Evolutionary conservation across 345 rosid genomes (phyloP).

Genomic region (Citrus maxima): DNA sequence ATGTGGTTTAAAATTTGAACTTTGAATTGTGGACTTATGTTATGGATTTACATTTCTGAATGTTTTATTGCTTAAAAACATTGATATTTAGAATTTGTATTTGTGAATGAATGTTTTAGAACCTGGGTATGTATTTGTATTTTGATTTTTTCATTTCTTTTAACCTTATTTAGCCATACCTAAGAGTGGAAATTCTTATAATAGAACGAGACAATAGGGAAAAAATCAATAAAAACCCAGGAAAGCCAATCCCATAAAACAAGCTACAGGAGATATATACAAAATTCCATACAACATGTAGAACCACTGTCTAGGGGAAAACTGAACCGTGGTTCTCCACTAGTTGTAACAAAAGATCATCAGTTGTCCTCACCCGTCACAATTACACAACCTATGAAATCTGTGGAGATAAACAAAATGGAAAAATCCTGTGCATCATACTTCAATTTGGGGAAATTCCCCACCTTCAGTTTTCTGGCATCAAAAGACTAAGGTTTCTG

Average conservation of each 20-base stretch:
- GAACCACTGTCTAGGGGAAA: conserved; percentile 26
- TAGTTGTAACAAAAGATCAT: conserved; percentile 14
- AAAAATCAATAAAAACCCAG: neutral
- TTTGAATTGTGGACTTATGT: too few species aligned
- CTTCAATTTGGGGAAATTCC: conserved; percentile 13
- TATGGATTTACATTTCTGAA: too few species aligned
- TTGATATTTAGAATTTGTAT: too few species aligned
- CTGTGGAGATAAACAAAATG: neutral
- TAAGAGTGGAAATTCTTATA: too few species aligned
- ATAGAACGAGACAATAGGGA: neutral
- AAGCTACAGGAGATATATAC: conserved; percentile 33
- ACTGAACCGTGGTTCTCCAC: conserved; percentile 17
- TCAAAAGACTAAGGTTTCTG: conserved; percentile 7
- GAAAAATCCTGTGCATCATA: conserved; percentile 15
- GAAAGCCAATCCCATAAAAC: conserved; percentile 20
- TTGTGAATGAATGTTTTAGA: too few species aligned
- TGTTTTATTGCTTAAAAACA: too few species aligned
- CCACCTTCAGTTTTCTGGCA: neutral
- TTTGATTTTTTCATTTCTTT: too few species aligned
- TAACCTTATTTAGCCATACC: too few species aligned
- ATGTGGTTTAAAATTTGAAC: too few species aligned
- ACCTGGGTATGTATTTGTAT: too few species aligned
- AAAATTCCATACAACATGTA: conserved; percentile 27
- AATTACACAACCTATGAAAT: conserved; percentile 16
- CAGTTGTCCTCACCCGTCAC: conserved; percentile 21